These are phyloP conservation scores for Mycena citricolor DNA, from an alignment of 1,284 basidiomycete genomes.

Conservation along the genomic window DNA sequence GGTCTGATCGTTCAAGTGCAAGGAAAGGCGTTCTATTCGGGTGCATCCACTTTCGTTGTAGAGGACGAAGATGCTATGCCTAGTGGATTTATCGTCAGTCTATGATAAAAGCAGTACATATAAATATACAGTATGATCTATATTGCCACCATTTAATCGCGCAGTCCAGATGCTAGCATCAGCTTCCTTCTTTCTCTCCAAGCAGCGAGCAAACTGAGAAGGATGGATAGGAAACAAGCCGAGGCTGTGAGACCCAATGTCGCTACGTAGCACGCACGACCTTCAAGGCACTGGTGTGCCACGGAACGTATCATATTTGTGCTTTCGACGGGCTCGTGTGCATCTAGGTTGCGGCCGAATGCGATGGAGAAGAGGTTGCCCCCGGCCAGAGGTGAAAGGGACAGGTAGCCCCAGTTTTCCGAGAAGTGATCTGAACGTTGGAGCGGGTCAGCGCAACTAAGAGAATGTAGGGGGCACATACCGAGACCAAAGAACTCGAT, in stretches of 20 bases:
- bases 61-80: slow-evolving; percentile 20
- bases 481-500: slow-evolving; percentile 83
- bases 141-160: too few species aligned
- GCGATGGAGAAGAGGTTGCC: slow-evolving; percentile 79
- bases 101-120: too few species aligned
- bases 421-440: slow-evolving; percentile 57
- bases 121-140: too few species aligned
- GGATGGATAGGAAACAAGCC: slow-evolving; percentile 47
- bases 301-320: slow-evolving; percentile 1
- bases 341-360: slow-evolving; percentile 74
- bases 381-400: slow-evolving; percentile 68
- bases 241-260: slow-evolving; percentile 50
- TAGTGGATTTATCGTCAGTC: slow-evolving; percentile 13
- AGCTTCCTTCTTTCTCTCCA: slow-evolving; percentile 44
- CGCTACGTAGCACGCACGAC: slow-evolving; percentile 51
- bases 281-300: slow-evolving; percentile 45
- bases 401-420: slow-evolving; percentile 78
- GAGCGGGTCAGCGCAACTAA: neutral
- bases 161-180: slow-evolving; percentile 11
- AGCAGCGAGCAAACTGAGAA: slow-evolving; percentile 48
- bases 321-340: slow-evolving; percentile 42
- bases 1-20: slow-evolving; percentile 33
- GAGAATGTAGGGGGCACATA: slow-evolving; percentile 29
- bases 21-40: slow-evolving; percentile 36
- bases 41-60: slow-evolving; percentile 30